phyloP scores from a whole-genome alignment of 768 basidiomycete species.

The Boletus insuetus region DNA sequence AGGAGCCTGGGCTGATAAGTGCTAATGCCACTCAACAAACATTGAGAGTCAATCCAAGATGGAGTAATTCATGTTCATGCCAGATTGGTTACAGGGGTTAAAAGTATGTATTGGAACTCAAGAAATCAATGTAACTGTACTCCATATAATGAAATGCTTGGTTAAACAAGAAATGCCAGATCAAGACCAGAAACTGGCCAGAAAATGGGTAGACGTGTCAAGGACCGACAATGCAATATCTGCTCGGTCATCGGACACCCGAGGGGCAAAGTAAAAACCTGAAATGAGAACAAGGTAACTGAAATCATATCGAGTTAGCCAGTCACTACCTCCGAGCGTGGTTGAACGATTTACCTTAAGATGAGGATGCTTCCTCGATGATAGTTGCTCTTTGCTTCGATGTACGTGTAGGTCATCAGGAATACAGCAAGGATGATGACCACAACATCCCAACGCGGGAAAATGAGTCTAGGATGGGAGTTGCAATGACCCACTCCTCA shows the following conservation, averaged over 20 bases:
- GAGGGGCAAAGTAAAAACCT: constrained; percentile 91
- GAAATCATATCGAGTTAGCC: constrained; percentile 2
- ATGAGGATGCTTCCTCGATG: constrained; percentile 95
- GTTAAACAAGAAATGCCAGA: constrained; percentile 3
- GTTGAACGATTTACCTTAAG: constrained; percentile 59
- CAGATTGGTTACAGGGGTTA: constrained; percentile 25
- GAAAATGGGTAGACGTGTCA: constrained; percentile 1
- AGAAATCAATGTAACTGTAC: constrained; percentile 21
- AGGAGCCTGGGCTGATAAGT: no score
- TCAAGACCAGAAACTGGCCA: constrained; percentile 16
- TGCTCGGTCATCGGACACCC: constrained; percentile 20
- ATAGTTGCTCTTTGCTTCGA: constrained; percentile 98
- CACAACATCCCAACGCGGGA: constrained; percentile 98
- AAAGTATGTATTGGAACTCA: constrained; percentile 37
- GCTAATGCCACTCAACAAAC: neutral
- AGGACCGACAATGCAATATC: constrained; percentile 10
- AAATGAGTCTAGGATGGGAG: constrained; percentile 67
- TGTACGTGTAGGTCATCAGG: constrained; percentile 97
- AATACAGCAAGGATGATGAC: constrained; percentile 95
- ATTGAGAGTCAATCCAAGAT: neutral
- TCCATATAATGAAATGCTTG: neutral
- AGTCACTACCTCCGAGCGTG: neutral
- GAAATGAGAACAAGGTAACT: constrained; percentile 90
- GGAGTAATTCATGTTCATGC: neutral
- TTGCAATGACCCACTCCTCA: neutral